These are phyloP conservation scores for Neopestalotiopsis rosae DNA, from an alignment of 2,329 filamentous ascomycete genomes.

Conservation along the genomic window DNA sequence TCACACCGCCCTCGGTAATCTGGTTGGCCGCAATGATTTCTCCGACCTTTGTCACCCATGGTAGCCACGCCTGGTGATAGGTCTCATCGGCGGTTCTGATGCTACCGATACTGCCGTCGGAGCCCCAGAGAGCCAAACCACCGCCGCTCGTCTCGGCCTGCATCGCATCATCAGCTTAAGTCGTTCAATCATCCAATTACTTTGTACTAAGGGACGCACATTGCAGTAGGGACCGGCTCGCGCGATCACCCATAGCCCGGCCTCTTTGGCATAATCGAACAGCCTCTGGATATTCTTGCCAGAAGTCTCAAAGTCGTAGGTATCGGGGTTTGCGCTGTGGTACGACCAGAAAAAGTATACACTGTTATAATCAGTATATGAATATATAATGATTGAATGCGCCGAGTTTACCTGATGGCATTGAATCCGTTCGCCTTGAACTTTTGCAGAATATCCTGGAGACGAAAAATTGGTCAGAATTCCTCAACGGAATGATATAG, in stretches of 20 bases:
- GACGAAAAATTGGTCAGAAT: not conserved
- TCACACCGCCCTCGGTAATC: slow-evolving; percentile 51
- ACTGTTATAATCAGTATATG: slow-evolving; percentile 26
- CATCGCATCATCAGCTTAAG: not conserved
- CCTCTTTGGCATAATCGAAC: slow-evolving; percentile 55
- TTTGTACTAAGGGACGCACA: slow-evolving; percentile 14
- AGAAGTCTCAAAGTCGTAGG: slow-evolving; percentile 55
- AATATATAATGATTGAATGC: too few species aligned
- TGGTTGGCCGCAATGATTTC: slow-evolving; percentile 54
- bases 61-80: slow-evolving; percentile 50
- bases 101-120: slow-evolving; percentile 47
- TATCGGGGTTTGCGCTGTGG: slow-evolving; percentile 47
- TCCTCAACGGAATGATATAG: not conserved
- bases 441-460: slow-evolving; percentile 26
- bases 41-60: slow-evolving; percentile 52
- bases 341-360: slow-evolving; percentile 58
- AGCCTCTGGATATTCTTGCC: slow-evolving; percentile 56
- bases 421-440: slow-evolving; percentile 28
- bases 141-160: slow-evolving; percentile 53
- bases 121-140: slow-evolving; percentile 48
- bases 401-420: slow-evolving; percentile 12
- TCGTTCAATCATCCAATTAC: not conserved
- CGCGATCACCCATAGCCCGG: slow-evolving; percentile 56
- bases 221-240: slow-evolving; percentile 58
- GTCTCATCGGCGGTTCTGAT: slow-evolving; percentile 46